Conservation (phyloP, 352 stramenopile species). For the Pythium guiyangense region DNA sequence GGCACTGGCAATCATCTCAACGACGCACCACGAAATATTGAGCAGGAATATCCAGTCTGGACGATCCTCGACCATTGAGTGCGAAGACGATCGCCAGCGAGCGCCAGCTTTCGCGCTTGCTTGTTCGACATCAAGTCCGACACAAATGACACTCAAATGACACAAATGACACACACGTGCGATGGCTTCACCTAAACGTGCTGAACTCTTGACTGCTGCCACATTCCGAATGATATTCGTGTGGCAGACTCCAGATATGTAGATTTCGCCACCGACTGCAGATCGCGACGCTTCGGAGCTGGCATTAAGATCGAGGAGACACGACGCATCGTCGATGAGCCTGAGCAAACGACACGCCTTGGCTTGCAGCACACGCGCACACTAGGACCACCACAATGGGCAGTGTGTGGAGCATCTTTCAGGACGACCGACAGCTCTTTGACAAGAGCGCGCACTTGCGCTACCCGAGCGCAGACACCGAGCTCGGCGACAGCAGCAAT, state of each 20-base stretch:
- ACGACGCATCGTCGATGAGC: too few species aligned
- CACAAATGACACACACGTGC: not conserved
- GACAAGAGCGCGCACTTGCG: conserved; percentile 24
- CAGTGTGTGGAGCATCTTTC: conserved; percentile 26
- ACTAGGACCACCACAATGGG: conserved; percentile 16
- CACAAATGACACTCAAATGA: too few species aligned
- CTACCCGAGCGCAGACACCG: not conserved
- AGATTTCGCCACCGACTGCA: not conserved
- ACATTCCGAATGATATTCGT: not conserved
- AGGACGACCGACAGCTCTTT: conserved; percentile 19
- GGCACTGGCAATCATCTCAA: too few species aligned
- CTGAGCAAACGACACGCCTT: not conserved
- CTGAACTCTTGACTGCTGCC: not conserved
- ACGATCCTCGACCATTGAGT: too few species aligned
- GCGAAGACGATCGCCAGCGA: too few species aligned
- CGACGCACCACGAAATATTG: too few species aligned
- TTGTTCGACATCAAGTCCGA: too few species aligned
- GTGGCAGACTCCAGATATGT: not conserved
- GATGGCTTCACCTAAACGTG: not conserved
- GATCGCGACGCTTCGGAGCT: not conserved
- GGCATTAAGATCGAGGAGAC: too few species aligned
- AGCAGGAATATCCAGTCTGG: too few species aligned
- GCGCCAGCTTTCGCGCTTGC: too few species aligned
- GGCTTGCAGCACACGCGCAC: too few species aligned
- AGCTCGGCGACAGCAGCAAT: not conserved